A percentile compares a stretch with the other conserved stretches of the same genome.
phyloP scores from a whole-genome alignment of 2,329 filamentous ascomycete species.

The Colletotrichum godetiae region DNA sequence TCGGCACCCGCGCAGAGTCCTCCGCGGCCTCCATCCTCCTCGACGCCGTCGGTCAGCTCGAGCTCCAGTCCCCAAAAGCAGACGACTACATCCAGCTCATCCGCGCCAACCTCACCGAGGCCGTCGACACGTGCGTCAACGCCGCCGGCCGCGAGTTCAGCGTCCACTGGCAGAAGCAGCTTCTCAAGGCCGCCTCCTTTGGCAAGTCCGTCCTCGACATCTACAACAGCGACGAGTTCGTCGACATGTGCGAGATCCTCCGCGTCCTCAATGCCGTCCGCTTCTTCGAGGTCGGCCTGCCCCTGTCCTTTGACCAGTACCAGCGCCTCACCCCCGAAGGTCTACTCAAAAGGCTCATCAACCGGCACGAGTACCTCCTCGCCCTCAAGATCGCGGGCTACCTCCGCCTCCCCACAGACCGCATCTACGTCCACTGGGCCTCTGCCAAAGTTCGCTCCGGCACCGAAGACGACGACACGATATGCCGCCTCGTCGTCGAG shows the following conservation, averaged over 20 bases:
- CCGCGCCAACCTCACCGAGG: constrained; percentile 85
- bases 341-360: constrained; percentile 86
- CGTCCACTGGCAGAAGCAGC: constrained; percentile 91
- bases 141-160: constrained; percentile 94
- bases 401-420: constrained; percentile 84
- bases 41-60: constrained; percentile 90
- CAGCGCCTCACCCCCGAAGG: constrained; percentile 89
- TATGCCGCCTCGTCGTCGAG: constrained; percentile 87
- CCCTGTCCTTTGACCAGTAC: constrained; percentile 94
- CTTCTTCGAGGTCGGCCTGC: constrained; percentile 90
- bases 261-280: constrained; percentile 93
- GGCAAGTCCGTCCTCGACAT: constrained; percentile 97
- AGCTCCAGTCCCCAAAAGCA: constrained; percentile 94
- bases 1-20: constrained; percentile 87
- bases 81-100: constrained; percentile 98
- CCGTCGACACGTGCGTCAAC: constrained; percentile 92
- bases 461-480: constrained; percentile 85
- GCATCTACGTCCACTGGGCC: constrained; percentile 97
- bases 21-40: constrained; percentile 92
- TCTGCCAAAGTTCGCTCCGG: constrained; percentile 91
- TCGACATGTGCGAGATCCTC: constrained; percentile 96
- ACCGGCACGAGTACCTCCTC: constrained; percentile 89
- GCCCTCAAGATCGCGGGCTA: constrained; percentile 91
- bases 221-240: constrained; percentile 98
- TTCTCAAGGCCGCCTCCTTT: constrained; percentile 96